Percentiles rank a stretch among this genome's conserved stretches.
These are phyloP conservation scores for Rhodamnia rubescens DNA, from an alignment of 345 rosid genomes.

Conservation along the genomic window DNA sequence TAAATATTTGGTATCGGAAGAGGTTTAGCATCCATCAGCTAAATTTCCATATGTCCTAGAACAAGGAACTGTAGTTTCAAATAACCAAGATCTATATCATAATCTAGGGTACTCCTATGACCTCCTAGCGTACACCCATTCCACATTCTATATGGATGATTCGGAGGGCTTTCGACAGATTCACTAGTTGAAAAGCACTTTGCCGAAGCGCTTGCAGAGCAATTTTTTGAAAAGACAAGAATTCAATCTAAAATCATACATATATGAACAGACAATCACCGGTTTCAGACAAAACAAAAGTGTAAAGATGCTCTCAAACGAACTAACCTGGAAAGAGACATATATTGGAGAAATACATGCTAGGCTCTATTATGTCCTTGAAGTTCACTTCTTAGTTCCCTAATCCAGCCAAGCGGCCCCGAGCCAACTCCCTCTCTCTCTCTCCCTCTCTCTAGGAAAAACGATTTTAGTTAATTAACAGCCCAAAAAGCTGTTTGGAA, in stretches of 20 bases:
- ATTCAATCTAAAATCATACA: background rate
- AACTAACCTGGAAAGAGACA: background rate
- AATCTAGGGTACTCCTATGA: too few species aligned
- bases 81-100: too few species aligned
- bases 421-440: background rate
- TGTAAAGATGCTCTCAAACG: background rate
- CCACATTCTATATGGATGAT: too few species aligned
- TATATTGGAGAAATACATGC: background rate
- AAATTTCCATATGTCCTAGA: too few species aligned
- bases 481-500: too few species aligned
- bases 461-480: too few species aligned
- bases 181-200: background rate
- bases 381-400: too few species aligned
- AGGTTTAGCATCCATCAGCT: background rate
- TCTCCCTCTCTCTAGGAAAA: too few species aligned
- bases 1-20: background rate
- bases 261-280: background rate
- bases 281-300: background rate
- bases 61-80: background rate
- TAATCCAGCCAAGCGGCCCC: too few species aligned
- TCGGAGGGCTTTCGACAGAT: too few species aligned
- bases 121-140: too few species aligned
- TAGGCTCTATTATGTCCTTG: background rate
- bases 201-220: background rate
- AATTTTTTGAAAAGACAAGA: background rate